Evolutionary conservation across 2,329 filamentous ascomycete genomes (phyloP), one percentile per base, ranked within the genome.

Genomic region (Xylaria sp.): DNA sequence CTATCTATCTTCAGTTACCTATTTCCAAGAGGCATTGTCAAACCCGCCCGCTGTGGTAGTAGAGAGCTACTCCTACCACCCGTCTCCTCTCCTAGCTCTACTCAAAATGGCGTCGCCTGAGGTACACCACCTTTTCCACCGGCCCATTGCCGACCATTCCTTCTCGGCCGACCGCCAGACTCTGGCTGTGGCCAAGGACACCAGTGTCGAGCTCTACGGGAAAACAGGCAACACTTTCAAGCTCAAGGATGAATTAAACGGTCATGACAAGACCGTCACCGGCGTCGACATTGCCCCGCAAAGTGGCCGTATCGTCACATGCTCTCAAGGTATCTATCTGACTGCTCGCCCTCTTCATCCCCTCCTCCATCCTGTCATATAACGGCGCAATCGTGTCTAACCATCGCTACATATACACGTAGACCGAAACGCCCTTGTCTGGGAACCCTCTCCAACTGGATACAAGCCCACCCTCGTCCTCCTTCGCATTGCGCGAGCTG

Each of bases 391-490:
- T 50, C 29, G 20, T 25, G 31, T 54, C 62, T 64, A 33, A 63
- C n/a, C 11, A 31, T 65, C 51, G 7, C 13, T 49, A 6, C 59
- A 4, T 27, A 27, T 45, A 25, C 47, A 33, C 57, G 47, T 74
- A 96, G 96, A 99, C 81, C 92, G 96, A 74, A 99, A 99, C 80
- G 96, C 96, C 68, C 91, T 98, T 73, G 96, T 99, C 60, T 99
- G 96, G 96, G 96, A 99, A 78, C 93, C 92, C 22, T 94, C 93
- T n/a, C 88, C 92, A 1, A 86, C 89, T 45, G 95, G 94, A 63
- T 99, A 97, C 89, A 98, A 97, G 81, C 96, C 96, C 3, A 99
- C 96, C 0, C 89, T 99, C 61, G 96, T 99, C 20, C 90, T 99
- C 67, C 92, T 99, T 57, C 93, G 96, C 77, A 97, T 99, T 83